phyloP scores from a whole-genome alignment of 306 rosid genomes.

The Geum urbanum region DNA sequence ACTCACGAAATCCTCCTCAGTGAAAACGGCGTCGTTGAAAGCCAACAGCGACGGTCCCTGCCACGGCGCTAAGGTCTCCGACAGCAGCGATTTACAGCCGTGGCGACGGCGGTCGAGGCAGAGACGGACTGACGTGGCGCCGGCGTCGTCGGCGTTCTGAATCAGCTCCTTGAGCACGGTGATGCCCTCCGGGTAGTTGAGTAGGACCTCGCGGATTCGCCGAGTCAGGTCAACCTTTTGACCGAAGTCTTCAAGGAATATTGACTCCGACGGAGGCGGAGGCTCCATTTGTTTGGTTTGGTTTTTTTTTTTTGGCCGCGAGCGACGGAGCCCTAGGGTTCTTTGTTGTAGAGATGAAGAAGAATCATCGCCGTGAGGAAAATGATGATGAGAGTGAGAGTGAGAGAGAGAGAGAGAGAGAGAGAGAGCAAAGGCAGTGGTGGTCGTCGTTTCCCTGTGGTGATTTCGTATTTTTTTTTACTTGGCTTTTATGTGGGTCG shows the following conservation, averaged over 20 bases:
- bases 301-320: too few relatives aligned
- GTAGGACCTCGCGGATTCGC: conserved; percentile 87
- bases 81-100: conserved; percentile 47
- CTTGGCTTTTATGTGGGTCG: too few relatives aligned
- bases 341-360: too few relatives aligned
- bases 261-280: conserved; percentile 42
- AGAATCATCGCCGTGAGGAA: too few relatives aligned
- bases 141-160: conserved; percentile 99
- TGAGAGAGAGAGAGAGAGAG: too few relatives aligned
- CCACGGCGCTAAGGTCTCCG: conserved; percentile 68
- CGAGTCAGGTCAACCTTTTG: conserved; percentile 96
- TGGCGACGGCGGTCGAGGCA: conserved; percentile 83
- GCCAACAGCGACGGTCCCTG: conserved; percentile 92
- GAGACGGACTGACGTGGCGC: conserved; percentile 74
- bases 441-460: too few relatives aligned
- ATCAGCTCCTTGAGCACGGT: conserved; percentile 91
- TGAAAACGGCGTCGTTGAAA: conserved; percentile 74
- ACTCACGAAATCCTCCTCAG: conserved; percentile 84
- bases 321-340: too few relatives aligned
- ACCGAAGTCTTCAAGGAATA: conserved; percentile 88
- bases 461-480: too few relatives aligned
- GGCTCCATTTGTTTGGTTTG: conserved; percentile 30
- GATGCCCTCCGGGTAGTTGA: conserved; percentile 95
- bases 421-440: too few relatives aligned
- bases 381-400: too few relatives aligned